Base-by-base conservation (phyloP, 805 yeast genomes). In the Nakazawaea siamensis region DNA sequence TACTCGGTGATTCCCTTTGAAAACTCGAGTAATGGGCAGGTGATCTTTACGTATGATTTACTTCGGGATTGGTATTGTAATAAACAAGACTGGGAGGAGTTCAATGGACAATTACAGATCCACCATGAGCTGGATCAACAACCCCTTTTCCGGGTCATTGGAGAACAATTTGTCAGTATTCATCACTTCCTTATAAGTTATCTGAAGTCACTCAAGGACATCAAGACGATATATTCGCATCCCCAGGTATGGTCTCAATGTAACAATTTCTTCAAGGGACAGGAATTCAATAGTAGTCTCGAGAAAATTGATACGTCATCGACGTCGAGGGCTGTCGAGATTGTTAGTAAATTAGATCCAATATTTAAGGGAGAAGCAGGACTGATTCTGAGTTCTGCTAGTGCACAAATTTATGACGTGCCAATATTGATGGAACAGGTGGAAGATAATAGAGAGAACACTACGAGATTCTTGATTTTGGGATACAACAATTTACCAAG, bases 231-330 rank as follows among this genome's bases (percentile, higher is more conserved):
- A 14, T 84, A 83, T 58, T 83, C 96, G 3, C 98, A 90, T 57
- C 97, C 98, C 2, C 98, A 90, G 55, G 98, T 88, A 0, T 90
- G 98, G 98, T 94, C 96, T 8, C 98, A 90, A 53, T 79, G 84
- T 33, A 61, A 68, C 3, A 53, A 60, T 16, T 92, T 83, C 60
- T 51, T 82, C 27, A 33, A 43, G 21, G 10, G 7, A 10, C 39
- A 50, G 27, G 50, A 49, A 30, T 54, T 60, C 25, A 56, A 59
- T 12, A 47, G 54, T 16, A 61, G 44, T n/a, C 46, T 70, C 23
- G 68, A 66, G 34, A 66, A 58, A 40, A 63, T 81, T 13, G 95
- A 87, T 54, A 66, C 79, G 2, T 64, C 70, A 2, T 85, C 96
- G 0, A 90, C 97, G 0, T 80, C 95, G 0, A 73, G 71, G 45